Conservation (phyloP, 192 early-diverging fungal genomes). For the Phlyctochytrium arcticum region DNA sequence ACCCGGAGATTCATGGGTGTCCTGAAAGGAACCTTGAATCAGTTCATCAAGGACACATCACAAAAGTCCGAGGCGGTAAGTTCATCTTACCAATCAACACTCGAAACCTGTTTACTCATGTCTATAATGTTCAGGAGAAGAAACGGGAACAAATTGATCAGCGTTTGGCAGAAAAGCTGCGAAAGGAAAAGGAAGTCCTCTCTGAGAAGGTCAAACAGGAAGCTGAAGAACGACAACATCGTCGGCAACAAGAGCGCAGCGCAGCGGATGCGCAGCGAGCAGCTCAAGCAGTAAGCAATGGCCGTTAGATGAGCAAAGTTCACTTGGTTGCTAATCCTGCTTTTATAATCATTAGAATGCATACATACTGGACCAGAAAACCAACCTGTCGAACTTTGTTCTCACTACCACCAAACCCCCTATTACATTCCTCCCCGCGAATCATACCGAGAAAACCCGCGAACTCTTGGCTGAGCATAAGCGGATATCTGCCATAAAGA, state of each 20-base stretch:
- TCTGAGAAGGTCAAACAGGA: constrained; percentile 10
- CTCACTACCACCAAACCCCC: constrained; percentile 2
- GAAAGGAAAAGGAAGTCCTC: constrained; percentile 21
- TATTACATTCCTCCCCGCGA: constrained; percentile 12
- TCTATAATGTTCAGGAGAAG: constrained; percentile 2
- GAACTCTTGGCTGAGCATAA: constrained; percentile 4
- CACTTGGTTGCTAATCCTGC: not conserved
- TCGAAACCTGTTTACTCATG: not conserved
- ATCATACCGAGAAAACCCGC: constrained; percentile 3
- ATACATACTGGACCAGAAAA: not conserved
- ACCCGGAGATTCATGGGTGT: constrained; percentile 13
- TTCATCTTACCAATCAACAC: not conserved
- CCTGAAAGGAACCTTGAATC: constrained; percentile 10
- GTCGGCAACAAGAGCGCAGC: not conserved
- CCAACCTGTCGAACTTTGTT: not conserved
- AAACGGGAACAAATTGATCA: constrained; percentile 17
- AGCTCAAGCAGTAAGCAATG: not conserved
- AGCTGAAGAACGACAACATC: not conserved
- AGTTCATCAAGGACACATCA: not conserved
- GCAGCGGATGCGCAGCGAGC: not conserved
- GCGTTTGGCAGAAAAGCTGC: constrained; percentile 22
- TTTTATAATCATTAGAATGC: constrained; percentile 1
- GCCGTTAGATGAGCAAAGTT: not conserved
- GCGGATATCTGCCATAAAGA: constrained; percentile 1
- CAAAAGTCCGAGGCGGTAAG: constrained; percentile 20